Evolutionary conservation across 1,139 yeast species (phyloP), one percentile per base, ranked within the genome.

Genomic region (Kodamaea sp.): DNA sequence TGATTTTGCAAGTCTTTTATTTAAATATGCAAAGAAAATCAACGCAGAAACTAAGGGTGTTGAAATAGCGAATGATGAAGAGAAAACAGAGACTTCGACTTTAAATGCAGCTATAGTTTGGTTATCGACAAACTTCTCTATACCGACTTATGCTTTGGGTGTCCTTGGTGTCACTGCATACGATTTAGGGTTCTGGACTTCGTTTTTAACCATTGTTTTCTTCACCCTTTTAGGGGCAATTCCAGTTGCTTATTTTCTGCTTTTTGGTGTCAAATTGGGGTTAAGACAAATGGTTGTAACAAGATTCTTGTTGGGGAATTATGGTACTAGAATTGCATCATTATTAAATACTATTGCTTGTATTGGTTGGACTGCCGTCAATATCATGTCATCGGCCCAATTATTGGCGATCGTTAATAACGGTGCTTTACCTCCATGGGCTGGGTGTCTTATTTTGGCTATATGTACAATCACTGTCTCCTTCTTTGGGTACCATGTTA

Each of bases 51-150:
- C 78, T 23, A 74, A 81, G 52, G 89, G 89, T 54, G 73, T 82
- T 45, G 86, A 80, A 52, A 60, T 75, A 24, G 74, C 81, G 37
- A 81, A 84, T 10, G 85, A 78, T 41, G 81, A 75, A 38, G 84
- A 81, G 58, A 75, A 79, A 47, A 67, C 72, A 31, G 87, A 81
- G 40, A 59, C 54, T 38, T 78, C 85, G 24, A 55, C 82, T 38
- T 69, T 77, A 69, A 75, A 73, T 50, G 85, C 92, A 20, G 88
- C 88, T 25, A 72, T 89, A 36, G 84, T 88, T 94, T 88, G 96
- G 96, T 72, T 84, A 52, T 82, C 92, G 25, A 95, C 95, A 23
- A 88, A 88, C 62, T 69, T 86, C 73, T 95, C 86, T 41, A 78
- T 88, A 56, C 87, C 95, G 20, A 78, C 95, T 11, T 81, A 76